Evolutionary conservation across 805 yeast genomes (phyloP), one percentile per base, ranked within the genome.

Genomic region (Wickerhamomyces silvicola): DNA sequence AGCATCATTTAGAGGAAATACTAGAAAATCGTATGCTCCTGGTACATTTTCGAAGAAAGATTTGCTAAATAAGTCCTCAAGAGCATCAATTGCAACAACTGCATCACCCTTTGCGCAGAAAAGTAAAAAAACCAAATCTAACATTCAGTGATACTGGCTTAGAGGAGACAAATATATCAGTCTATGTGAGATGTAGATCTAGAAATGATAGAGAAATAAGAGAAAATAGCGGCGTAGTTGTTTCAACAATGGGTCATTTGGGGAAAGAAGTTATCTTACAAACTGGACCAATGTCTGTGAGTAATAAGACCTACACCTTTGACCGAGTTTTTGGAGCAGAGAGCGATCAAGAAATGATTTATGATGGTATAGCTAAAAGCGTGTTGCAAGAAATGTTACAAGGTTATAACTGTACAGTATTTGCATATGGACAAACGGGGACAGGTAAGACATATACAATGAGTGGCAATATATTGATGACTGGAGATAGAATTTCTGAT

Each of bases 361-460:
- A 75, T 43, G 76, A 78, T 6, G 74, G 73, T 3, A 77, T 78
- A 8, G 88, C 86, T 0, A 54, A 64, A 24, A 67, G 68, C 10
- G 61, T 72, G 12, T 57, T 78, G 4, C 61, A 66, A n/a, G 94
- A 86, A 36, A 66, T 82, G 52, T 52, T 84, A 27, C 58, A 66
- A 21, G 90, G 87, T 13, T 80, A 78, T 49, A 83, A 83, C 49
- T 84, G 85, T 38, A 80, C 94, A 0, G 69, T 83, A 10, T 72
- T 84, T 49, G 92, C 94, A 0, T 85, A 86, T 59, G 95, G 95
- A 1, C 94, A 83, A 54, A 84, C 94, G 0, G 94, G 94, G 7
- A 81, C 92, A 0, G 94, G 94, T 12, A 84, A 83, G 48, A 83
- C 94, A 0, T 73, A 74, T 48, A 62, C 81, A 6, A 73, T 75